Conservation (phyloP, 2,329 filamentous ascomycete species). For the Fusarium udum region DNA sequence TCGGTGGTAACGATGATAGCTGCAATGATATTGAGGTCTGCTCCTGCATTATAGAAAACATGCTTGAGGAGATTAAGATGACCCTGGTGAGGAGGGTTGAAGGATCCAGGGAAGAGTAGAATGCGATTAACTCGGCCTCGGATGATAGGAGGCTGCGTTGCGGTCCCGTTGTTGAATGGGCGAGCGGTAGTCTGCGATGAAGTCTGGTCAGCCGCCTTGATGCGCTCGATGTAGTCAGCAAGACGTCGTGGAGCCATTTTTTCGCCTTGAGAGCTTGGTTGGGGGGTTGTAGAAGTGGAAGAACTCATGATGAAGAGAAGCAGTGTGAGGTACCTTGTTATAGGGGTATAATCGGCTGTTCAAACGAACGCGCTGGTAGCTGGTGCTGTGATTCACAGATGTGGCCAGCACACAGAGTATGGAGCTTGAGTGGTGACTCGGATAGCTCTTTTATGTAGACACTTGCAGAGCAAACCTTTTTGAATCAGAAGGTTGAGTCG, state of each 20-base stretch:
- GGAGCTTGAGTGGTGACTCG: too few relatives aligned
- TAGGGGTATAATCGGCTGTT: not conserved
- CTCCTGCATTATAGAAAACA: constrained; percentile 40
- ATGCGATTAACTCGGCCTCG: constrained; percentile 39
- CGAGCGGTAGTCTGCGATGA: not conserved
- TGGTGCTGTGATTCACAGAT: not conserved
- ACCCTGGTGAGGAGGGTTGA: constrained; percentile 51
- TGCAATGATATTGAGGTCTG: constrained; percentile 44
- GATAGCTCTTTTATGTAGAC: not conserved
- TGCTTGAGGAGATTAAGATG: constrained; percentile 47
- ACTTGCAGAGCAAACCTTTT: too few relatives aligned
- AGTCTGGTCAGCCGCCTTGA: not conserved
- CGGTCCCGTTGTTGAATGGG: constrained; percentile 27
- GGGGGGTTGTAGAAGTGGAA: not conserved
- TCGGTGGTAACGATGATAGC: constrained; percentile 45
- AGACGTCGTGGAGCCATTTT: constrained; percentile 20
- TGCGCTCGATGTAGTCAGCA: constrained; percentile 28
- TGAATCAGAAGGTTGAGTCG: not conserved
- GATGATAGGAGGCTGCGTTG: constrained; percentile 7
- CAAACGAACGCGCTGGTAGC: not conserved
- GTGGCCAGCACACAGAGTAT: not conserved
- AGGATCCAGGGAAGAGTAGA: constrained; percentile 50
- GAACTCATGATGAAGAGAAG: not conserved
- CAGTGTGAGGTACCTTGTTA: not conserved
- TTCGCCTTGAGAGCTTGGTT: not conserved